These are phyloP conservation scores for Pueraria montana DNA, from an alignment of 306 rosid genomes.

Conservation along the genomic window DNA sequence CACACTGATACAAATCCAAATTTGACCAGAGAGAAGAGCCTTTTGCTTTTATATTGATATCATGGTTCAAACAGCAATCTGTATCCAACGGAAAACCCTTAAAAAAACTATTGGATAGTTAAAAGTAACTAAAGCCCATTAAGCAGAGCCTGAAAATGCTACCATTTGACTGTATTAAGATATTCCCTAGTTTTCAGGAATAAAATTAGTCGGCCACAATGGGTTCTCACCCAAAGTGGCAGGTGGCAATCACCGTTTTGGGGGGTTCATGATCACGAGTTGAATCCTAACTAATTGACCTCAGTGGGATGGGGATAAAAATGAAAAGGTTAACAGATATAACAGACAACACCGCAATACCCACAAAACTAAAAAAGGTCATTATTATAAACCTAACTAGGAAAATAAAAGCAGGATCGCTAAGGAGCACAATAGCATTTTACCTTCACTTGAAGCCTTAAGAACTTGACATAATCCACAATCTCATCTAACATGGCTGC, in stretches of 20 bases:
- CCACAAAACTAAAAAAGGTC: slow-evolving; percentile 3
- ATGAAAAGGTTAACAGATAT: slow-evolving; percentile 19
- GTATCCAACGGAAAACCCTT: slow-evolving; percentile 18
- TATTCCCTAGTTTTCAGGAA: not conserved
- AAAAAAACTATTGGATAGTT: not conserved
- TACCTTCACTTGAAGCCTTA: slow-evolving; percentile 99
- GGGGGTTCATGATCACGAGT: slow-evolving; percentile 28
- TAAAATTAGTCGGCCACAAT: not conserved
- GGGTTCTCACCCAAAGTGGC: slow-evolving; percentile 40
- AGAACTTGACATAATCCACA: slow-evolving; percentile 97
- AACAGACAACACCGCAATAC: not conserved
- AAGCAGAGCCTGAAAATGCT: slow-evolving; percentile 7
- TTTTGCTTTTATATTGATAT: slow-evolving; percentile 2
- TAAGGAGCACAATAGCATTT: slow-evolving; percentile 29
- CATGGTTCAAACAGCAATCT: slow-evolving; percentile 23
- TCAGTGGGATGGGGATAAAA: slow-evolving; percentile 9
- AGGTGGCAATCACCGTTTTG: slow-evolving; percentile 36
- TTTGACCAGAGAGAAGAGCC: slow-evolving; percentile 1
- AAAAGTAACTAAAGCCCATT: slow-evolving; percentile 4
- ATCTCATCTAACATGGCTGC: slow-evolving; percentile 99
- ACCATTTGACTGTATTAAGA: slow-evolving; percentile 19
- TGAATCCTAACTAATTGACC: slow-evolving; percentile 38
- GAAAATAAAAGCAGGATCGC: slow-evolving; percentile 21
- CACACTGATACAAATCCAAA: slow-evolving; percentile 20
- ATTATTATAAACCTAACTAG: not conserved